Percentiles rank a stretch among this genome's conserved stretches.
Evolutionary conservation across 768 basidiomycete genomes (phyloP).

Genomic region (Trametes maxima): DNA sequence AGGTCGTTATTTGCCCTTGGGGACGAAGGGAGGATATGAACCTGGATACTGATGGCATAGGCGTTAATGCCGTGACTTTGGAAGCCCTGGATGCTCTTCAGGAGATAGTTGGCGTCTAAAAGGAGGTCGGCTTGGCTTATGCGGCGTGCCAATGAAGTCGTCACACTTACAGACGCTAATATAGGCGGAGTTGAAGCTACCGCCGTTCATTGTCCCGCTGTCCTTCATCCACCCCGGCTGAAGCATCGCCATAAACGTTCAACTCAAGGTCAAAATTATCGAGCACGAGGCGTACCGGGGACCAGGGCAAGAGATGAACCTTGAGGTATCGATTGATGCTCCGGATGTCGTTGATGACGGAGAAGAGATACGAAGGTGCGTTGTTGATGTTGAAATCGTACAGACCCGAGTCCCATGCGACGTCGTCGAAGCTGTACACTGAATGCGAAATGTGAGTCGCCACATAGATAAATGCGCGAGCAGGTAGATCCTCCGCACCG

Average conservation of each 20-base stretch:
- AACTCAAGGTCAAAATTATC: background rate
- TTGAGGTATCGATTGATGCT: conserved; percentile 54
- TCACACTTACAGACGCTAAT: conserved; percentile 43
- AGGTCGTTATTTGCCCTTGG: background rate
- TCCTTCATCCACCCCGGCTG: conserved; percentile 84
- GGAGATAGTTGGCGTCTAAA: conserved; percentile 69
- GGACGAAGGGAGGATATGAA: conserved; percentile 12
- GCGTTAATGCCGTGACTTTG: conserved; percentile 57
- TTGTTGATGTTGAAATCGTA: conserved; percentile 55
- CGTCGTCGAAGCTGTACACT: conserved; percentile 70
- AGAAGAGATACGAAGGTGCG: conserved; percentile 65
- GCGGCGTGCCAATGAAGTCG: too few relatives aligned
- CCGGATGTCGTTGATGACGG: conserved; percentile 63
- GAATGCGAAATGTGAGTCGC: background rate
- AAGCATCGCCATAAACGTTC: background rate
- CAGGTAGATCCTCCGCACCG: conserved; percentile 38
- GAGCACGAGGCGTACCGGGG: conserved; percentile 51
- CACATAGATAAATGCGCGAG: background rate
- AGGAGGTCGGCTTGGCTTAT: background rate
- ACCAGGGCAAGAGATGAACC: conserved; percentile 72
- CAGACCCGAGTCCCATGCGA: conserved; percentile 61
- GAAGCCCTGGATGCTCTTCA: conserved; percentile 75
- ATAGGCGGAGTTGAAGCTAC: conserved; percentile 54
- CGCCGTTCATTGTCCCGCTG: conserved; percentile 67
- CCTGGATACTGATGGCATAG: conserved; percentile 65